Conservation (phyloP, 1,284 basidiomycete genomes). For the Sanghuangporus weigelae region DNA sequence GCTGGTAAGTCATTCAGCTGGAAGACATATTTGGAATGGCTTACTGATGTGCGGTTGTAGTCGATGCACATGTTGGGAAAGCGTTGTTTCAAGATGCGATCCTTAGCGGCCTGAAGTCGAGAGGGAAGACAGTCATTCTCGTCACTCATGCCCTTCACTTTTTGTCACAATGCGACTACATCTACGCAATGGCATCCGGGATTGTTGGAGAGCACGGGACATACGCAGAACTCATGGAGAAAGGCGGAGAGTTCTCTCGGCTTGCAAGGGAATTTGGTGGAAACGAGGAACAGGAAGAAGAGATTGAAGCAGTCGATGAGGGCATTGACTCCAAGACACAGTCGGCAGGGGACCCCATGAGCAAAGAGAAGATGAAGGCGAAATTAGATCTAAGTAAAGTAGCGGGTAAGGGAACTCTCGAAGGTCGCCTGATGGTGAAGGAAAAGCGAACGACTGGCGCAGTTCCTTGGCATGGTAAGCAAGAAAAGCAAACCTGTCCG, state of each 20-base stretch:
- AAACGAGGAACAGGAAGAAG: constrained; percentile 37
- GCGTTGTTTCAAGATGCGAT: constrained; percentile 66
- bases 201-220: constrained; percentile 61
- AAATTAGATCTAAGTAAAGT: constrained; percentile 35
- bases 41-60: constrained; percentile 25
- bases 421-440: constrained; percentile 57
- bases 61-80: constrained; percentile 69
- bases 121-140: constrained; percentile 61
- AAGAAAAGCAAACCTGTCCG: background rate
- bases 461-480: constrained; percentile 47
- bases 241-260: constrained; percentile 52
- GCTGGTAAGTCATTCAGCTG: constrained; percentile 38
- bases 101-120: constrained; percentile 43
- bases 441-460: constrained; percentile 65
- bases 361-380: constrained; percentile 38
- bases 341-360: constrained; percentile 19
- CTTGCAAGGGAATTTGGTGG: constrained; percentile 66
- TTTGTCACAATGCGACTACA: constrained; percentile 59
- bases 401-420: constrained; percentile 57
- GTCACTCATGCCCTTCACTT: constrained; percentile 76
- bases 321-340: constrained; percentile 17
- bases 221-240: constrained; percentile 48
- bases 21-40: background rate
- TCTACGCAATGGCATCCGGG: constrained; percentile 59
- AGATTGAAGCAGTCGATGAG: constrained; percentile 30